Evolutionary conservation across 116 monocot species (phyloP).

Genomic region (Thalassia testudinum): DNA sequence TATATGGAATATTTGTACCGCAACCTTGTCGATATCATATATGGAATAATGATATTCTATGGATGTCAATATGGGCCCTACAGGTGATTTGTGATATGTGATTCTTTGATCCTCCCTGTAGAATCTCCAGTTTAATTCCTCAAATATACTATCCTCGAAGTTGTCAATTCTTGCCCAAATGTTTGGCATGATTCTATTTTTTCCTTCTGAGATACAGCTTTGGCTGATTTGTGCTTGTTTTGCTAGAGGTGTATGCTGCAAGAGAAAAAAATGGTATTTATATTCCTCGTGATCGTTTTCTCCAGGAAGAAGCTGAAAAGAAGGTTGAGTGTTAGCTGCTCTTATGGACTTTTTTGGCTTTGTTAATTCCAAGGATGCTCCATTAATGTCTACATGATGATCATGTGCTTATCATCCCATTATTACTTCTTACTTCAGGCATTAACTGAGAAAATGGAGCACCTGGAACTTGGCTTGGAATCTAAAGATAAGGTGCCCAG

Average conservation of each 20-base stretch:
- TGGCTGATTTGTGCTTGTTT: neutral
- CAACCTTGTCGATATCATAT: too few species aligned
- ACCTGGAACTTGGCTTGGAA: slow-evolving; percentile 62
- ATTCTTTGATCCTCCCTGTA: too few species aligned
- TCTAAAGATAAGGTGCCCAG: slow-evolving; percentile 67
- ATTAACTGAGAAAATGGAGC: slow-evolving; percentile 78
- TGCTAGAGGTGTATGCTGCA: slow-evolving; percentile 80
- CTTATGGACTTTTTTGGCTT: neutral
- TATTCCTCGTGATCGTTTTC: slow-evolving; percentile 77
- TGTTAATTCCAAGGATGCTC: neutral
- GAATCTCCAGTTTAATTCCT: too few species aligned
- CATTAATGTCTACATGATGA: too few species aligned
- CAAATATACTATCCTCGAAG: too few species aligned
- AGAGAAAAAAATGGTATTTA: slow-evolving; percentile 99
- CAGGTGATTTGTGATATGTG: too few species aligned
- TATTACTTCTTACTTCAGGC: slow-evolving; percentile 47
- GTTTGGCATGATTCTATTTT: too few species aligned
- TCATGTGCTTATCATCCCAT: neutral
- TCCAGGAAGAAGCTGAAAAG: slow-evolving; percentile 84
- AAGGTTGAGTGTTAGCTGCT: slow-evolving; percentile 33
- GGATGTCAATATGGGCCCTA: too few species aligned
- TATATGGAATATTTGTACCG: too few species aligned
- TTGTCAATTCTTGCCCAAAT: too few species aligned
- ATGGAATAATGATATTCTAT: too few species aligned
- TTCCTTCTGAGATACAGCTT: too few species aligned